Conservation (phyloP, 352 stramenopile species). For the Globisporangium spinosum region DNA sequence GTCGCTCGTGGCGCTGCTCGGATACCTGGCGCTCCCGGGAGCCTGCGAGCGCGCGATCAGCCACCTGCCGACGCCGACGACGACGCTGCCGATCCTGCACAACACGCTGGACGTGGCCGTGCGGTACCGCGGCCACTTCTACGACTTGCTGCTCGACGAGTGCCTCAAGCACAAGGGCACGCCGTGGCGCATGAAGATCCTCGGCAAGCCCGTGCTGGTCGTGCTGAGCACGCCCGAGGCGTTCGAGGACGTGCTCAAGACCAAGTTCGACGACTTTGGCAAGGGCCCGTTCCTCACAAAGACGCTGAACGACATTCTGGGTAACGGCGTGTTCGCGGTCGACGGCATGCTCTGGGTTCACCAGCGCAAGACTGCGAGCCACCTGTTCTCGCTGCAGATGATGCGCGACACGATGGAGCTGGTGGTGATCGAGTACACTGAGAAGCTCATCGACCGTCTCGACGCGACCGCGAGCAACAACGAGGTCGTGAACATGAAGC, state of each 20-base stretch:
- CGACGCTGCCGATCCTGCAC: conserved; percentile 33
- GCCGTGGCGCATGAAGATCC: conserved; percentile 6
- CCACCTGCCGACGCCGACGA: conserved; percentile 11
- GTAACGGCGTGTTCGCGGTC: conserved; percentile 49
- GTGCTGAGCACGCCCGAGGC: conserved; percentile 22
- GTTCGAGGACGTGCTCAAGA: conserved; percentile 33
- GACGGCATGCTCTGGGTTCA: conserved; percentile 43
- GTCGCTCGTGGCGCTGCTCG: not conserved
- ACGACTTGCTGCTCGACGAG: conserved; percentile 36
- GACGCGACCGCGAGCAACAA: not conserved
- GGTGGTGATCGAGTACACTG: conserved; percentile 18
- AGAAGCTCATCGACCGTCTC: conserved; percentile 14
- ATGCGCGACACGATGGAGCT: conserved; percentile 33
- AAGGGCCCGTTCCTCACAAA: conserved; percentile 33
- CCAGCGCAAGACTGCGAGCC: conserved; percentile 68
- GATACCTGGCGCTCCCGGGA: conserved; percentile 21
- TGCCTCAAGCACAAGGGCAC: conserved; percentile 21
- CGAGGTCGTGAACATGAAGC: conserved; percentile 20
- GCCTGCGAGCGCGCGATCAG: conserved; percentile 6
- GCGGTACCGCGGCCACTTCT: conserved; percentile 24
- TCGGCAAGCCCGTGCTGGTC: conserved; percentile 14
- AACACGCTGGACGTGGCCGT: conserved; percentile 38
- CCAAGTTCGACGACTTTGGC: conserved; percentile 47
- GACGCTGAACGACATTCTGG: conserved; percentile 35
- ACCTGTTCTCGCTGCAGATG: conserved; percentile 63